phyloP scores from a whole-genome alignment of 768 basidiomycete species.

The Trichaptum fuscoviolaceum region DNA sequence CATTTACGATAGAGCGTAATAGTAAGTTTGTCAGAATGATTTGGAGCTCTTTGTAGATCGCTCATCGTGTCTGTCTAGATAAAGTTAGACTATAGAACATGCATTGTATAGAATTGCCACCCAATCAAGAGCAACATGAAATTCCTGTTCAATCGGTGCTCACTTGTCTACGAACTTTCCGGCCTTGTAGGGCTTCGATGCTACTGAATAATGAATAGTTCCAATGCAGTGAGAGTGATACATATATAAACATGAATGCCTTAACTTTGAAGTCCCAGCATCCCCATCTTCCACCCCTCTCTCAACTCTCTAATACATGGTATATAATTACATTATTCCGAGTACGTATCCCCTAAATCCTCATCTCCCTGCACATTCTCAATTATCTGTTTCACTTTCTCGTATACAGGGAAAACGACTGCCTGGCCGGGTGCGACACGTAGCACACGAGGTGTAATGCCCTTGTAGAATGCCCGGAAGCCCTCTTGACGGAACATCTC shows the following conservation, averaged over 20 bases:
- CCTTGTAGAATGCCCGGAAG: slow-evolving; percentile 90
- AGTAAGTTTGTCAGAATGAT: neutral
- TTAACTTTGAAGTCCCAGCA: neutral
- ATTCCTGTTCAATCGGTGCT: neutral
- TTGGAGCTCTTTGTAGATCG: neutral
- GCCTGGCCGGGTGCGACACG: slow-evolving; percentile 97
- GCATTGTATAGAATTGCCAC: neutral
- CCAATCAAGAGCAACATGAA: neutral
- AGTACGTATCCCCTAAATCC: slow-evolving; percentile 57
- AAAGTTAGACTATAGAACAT: neutral
- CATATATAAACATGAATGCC: neutral
- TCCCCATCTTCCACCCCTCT: neutral
- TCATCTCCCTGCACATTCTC: slow-evolving; percentile 58
- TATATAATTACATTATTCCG: slow-evolving; percentile 40
- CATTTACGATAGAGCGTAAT: neutral
- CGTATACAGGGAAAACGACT: slow-evolving; percentile 96
- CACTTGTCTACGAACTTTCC: neutral
- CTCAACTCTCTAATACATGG: neutral
- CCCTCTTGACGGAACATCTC: slow-evolving; percentile 96
- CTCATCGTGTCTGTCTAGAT: neutral
- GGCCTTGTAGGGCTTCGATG: no score
- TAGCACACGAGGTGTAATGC: slow-evolving; percentile 93
- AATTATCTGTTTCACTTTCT: slow-evolving; percentile 71
- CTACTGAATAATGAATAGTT: no score
- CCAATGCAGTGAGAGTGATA: neutral